These are phyloP conservation scores for Paecilomyces fulvus DNA, from an alignment of 2,329 filamentous ascomycete genomes.

Conservation along the genomic window DNA sequence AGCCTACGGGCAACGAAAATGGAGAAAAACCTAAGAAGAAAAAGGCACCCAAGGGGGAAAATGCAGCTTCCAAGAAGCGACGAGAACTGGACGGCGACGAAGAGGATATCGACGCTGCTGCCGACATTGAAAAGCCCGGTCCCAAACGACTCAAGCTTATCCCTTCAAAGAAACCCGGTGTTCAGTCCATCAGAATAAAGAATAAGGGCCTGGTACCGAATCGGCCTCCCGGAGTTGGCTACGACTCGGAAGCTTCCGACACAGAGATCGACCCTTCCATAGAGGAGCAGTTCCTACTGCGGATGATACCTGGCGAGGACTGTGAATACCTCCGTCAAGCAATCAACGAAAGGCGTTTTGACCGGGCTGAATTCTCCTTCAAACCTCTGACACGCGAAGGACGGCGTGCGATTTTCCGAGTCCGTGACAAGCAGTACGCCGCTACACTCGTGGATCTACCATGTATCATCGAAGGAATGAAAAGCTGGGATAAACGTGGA, in stretches of 20 bases:
- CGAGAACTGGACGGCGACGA: constrained; percentile 23
- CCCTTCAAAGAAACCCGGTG: constrained; percentile 27
- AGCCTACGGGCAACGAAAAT: constrained; percentile 13
- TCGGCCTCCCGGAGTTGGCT: constrained; percentile 74
- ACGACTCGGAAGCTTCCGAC: constrained; percentile 93
- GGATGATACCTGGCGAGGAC: constrained; percentile 79
- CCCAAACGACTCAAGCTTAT: constrained; percentile 33
- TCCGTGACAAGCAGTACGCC: constrained; percentile 64
- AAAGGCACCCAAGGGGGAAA: constrained; percentile 12
- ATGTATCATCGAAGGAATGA: constrained; percentile 83
- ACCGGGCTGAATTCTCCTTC: constrained; percentile 69
- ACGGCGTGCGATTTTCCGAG: constrained; percentile 61
- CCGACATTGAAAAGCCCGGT: constrained; percentile 14
- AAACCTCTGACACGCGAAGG: constrained; percentile 65
- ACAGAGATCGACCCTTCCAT: constrained; percentile 78
- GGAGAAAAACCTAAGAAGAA: constrained; percentile 25
- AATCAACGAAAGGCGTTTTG: constrained; percentile 69
- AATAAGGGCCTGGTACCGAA: constrained; percentile 60
- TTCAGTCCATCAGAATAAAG: constrained; percentile 50
- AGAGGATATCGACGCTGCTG: constrained; percentile 11
- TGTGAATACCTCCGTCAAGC: constrained; percentile 72
- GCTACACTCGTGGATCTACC: constrained; percentile 75
- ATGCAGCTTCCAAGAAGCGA: constrained; percentile 27
- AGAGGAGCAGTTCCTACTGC: constrained; percentile 81
- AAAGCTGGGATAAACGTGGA: constrained; percentile 80